phyloP scores from a whole-genome alignment of 345 rosid genomes.

The Euphorbia peplus region DNA sequence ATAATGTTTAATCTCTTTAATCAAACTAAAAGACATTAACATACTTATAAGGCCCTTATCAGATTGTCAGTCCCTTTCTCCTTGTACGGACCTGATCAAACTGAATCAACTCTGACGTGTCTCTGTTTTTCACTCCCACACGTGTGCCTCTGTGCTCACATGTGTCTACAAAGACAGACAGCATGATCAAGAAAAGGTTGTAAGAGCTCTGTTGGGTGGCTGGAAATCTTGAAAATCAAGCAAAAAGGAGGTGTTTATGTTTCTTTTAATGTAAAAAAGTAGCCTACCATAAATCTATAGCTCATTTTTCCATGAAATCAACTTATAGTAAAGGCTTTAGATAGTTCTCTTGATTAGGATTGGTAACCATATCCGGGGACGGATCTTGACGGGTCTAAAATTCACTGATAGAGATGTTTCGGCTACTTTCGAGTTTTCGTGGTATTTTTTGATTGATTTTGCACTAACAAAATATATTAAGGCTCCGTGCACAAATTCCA shows the following conservation, averaged over 20 bases:
- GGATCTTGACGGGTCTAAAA: no score
- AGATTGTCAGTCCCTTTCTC: constrained; percentile 35
- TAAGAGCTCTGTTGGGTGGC: background rate
- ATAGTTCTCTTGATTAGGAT: constrained; percentile 30
- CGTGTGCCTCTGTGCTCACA: background rate
- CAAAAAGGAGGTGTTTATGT: constrained; percentile 14
- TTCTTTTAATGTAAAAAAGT: background rate
- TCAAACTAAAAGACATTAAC: constrained; percentile 18
- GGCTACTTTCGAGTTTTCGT: no score
- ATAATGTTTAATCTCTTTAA: constrained; percentile 31
- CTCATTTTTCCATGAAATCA: constrained; percentile 21
- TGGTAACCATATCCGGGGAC: constrained; percentile 16
- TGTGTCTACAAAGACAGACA: background rate
- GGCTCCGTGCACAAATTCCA: no score
- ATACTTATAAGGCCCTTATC: constrained; percentile 31
- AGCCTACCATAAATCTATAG: background rate
- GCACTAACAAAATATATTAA: no score
- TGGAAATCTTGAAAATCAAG: constrained; percentile 29
- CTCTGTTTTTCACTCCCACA: background rate
- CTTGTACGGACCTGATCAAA: constrained; percentile 39
- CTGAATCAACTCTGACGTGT: constrained; percentile 17
- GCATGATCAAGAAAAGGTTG: background rate
- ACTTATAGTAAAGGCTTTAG: constrained; percentile 9
- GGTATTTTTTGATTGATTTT: no score
- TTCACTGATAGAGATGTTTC: no score